Base-by-base conservation (phyloP, 2,329 filamentous ascomycete genomes). In the Diplodia scrobiculata region DNA sequence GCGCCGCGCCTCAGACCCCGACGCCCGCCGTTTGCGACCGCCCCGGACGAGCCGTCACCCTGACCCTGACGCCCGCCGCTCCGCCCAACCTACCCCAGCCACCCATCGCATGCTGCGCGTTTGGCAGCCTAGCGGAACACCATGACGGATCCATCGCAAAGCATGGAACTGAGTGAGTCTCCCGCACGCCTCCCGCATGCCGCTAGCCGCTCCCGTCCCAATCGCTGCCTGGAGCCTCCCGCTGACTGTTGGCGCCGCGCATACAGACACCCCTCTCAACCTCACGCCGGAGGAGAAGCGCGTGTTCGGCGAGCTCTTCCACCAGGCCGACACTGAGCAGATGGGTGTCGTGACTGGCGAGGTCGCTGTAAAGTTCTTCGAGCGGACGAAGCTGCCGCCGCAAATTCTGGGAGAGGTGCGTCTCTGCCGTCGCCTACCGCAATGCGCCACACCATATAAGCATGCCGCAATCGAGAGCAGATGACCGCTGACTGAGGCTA, bases 311-410 rank as follows among this genome's bases (percentile, higher is more conserved):
- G 92, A 95, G 79, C 88, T 99, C 69, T 97, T 99, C 81, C 88
- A 91, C 77, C 89, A 92, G 73, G 95, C 95, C 71, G 95, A 99
- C 79, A 90, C 89, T 67, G 95, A 97, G 72, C 90, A 87, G 76
- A 89, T 97, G 67, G 92, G 93, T 66, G 92, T 98, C 70, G 91
- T 99, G 38, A 97, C 95, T 19, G 95, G 95, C 78, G 95, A 99
- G 79, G 86, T 96, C 68, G 95, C 95, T 67, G 93, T 99, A 77
- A 91, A 92, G 77, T 98, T 99, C 83, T 99, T 99, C 76, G 93
- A 98, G 79, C 95, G 95, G 83, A 98, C 95, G 53, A 89, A 91
- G 71, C 84, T 99, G 58, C 88, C 94, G 68, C 91, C 93, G 64
- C 88, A 91, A 68, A 84, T 95, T 58, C 84, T 99, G 67, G 95